Base-by-base conservation (phyloP, 2,329 filamentous ascomycete genomes). In the Hypoxylon sp. region DNA sequence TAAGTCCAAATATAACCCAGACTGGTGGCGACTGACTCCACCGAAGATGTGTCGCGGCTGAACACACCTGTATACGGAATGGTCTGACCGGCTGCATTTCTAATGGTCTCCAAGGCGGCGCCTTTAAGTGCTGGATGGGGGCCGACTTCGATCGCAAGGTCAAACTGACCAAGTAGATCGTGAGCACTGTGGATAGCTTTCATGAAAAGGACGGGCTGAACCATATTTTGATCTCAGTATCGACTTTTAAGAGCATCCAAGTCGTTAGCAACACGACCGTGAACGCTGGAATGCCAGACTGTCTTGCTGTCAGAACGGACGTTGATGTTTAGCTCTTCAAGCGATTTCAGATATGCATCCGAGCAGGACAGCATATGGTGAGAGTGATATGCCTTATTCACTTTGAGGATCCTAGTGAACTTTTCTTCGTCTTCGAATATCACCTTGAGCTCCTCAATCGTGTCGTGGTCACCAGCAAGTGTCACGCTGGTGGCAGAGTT, bases 51-150 rank as follows among this genome's bases (percentile, higher is more conserved):
- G 15, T 13, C 11, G 11, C 29, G 29, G 29, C 11, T 7, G 5
- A 33, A 13, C 10, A 13, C 4, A 33, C 29, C 11, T 5, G 29
- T n/a, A n/a, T 33, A 33, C 11, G 29, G 6, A 13, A 33, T n/a
- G 4, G 11, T 4, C 6, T 6, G 29, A n/a, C 4, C 11, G 6
- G 11, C 4, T 5, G 11, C 6, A n/a, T 40, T 50, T 6, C 66
- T 65, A 20, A 73, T 53, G 5, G 67, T 73, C 47, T 75, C 67
- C 5, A 55, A 65, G 0, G 69, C 58, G 0, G 75, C 74, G 0
- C 67, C 71, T 55, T 74, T 74, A 1, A 77, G 64, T 3, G 74
- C 72, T 17, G 74, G 70, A 56, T 63, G 74, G 5, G 74, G 72
- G 1, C 75, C 75, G 3, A 76, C 29, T 45, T 77, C 74, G 2